These are phyloP conservation scores for Phaeotremella fagi DNA, from an alignment of 768 basidiomycete species.

Conservation along the genomic window DNA sequence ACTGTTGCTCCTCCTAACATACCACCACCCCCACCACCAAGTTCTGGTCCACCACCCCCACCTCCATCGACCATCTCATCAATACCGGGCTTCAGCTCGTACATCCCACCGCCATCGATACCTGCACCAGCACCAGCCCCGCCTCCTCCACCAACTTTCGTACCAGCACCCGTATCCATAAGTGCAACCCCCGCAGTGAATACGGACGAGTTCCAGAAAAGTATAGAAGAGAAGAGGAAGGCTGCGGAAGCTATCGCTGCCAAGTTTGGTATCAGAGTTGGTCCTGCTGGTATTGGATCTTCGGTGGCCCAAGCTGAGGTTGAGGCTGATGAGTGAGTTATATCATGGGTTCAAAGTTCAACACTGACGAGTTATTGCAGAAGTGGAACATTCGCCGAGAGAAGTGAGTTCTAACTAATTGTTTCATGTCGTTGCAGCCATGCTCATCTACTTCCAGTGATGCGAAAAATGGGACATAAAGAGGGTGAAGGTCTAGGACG, in stretches of 20 bases:
- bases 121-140: not conserved
- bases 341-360: not conserved
- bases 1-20: constrained; percentile 3
- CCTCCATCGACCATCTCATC: not conserved
- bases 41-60: not conserved
- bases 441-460: constrained; percentile 52
- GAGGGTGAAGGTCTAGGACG: constrained; percentile 88
- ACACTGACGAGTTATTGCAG: constrained; percentile 2
- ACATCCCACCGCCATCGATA: not conserved
- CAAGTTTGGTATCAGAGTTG: constrained; percentile 20
- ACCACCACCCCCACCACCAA: constrained; percentile 3
- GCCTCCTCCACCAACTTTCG: not conserved
- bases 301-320: constrained; percentile 3
- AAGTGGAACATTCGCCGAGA: constrained; percentile 37
- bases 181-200: no score
- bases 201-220: constrained; percentile 23
- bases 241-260: constrained; percentile 47
- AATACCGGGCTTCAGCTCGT: constrained; percentile 2
- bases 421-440: constrained; percentile 12
- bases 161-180: not conserved
- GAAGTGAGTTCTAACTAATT: constrained; percentile 26
- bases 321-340: constrained; percentile 32
- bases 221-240: constrained; percentile 33
- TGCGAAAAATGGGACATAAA: constrained; percentile 96
- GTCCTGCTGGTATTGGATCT: constrained; percentile 10